A percentile compares a stretch with the other conserved stretches of the same genome.
These are phyloP conservation scores for Iris pallida DNA, from an alignment of 116 monocot species.

Conservation along the genomic window DNA sequence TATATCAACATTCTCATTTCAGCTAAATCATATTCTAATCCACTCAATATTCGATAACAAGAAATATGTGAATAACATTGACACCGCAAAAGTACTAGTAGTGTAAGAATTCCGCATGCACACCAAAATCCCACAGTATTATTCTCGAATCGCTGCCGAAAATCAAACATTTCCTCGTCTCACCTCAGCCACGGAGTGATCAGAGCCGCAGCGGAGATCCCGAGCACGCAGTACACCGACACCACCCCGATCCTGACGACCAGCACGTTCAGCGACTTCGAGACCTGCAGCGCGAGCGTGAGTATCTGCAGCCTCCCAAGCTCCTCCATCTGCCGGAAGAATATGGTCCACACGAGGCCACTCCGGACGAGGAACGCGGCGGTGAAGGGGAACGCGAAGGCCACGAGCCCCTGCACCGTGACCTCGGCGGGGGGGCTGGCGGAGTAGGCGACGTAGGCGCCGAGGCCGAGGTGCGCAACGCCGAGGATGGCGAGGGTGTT, in stretches of 20 bases:
- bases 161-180: background rate
- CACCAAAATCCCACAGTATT: too few species aligned
- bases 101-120: too few species aligned
- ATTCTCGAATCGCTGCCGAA: too few species aligned
- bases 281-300: conserved; percentile 62
- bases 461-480: conserved; percentile 66
- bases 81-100: too few species aligned
- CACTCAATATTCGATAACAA: too few species aligned
- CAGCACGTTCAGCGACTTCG: conserved; percentile 54
- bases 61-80: too few species aligned
- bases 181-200: conserved; percentile 36
- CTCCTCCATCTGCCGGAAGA: conserved; percentile 92
- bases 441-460: conserved; percentile 61
- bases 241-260: conserved; percentile 53
- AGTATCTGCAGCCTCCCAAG: conserved; percentile 86
- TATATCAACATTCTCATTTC: too few species aligned
- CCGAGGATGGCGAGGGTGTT: conserved; percentile 56
- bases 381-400: conserved; percentile 76
- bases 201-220: conserved; percentile 42
- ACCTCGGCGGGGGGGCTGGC: conserved; percentile 22
- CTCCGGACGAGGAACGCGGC: conserved; percentile 66
- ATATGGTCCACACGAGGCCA: conserved; percentile 60
- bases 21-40: too few species aligned
- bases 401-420: conserved; percentile 45
- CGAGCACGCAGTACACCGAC: conserved; percentile 46